Conservation (phyloP, 352 stramenopile genomes). For the Phytophthora foliorum region DNA sequence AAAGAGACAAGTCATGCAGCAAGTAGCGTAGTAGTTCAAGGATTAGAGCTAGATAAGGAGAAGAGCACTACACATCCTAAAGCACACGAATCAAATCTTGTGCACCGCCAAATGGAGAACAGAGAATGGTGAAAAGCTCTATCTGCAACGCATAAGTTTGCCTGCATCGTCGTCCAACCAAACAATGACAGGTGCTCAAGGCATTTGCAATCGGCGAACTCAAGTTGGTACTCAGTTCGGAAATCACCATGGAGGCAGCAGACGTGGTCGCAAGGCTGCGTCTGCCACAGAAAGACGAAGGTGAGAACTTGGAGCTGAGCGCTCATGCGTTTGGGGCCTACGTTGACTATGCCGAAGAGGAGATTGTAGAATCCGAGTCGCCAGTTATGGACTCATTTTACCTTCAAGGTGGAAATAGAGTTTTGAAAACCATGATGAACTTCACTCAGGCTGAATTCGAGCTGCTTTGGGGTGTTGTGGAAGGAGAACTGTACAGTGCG, state of each 20-base stretch:
- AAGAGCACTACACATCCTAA: neutral
- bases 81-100: neutral
- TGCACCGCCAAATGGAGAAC: neutral
- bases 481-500: neutral
- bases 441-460: neutral
- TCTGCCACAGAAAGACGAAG: neutral
- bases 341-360: neutral
- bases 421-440: neutral
- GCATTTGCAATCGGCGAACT: neutral
- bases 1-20: neutral
- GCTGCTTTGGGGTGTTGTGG: neutral
- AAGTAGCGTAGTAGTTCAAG: neutral
- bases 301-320: neutral
- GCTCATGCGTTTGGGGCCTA: neutral
- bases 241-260: conserved; percentile 3
- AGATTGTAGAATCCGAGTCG: neutral
- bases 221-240: neutral
- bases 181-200: neutral
- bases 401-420: neutral
- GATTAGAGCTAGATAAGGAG: neutral
- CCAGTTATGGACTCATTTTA: neutral
- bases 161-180: neutral
- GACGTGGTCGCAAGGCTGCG: neutral
- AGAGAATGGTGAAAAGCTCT: neutral
- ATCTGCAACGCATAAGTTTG: neutral